phyloP scores from a whole-genome alignment of 1,284 basidiomycete genomes.

The Wallemia hederae region DNA sequence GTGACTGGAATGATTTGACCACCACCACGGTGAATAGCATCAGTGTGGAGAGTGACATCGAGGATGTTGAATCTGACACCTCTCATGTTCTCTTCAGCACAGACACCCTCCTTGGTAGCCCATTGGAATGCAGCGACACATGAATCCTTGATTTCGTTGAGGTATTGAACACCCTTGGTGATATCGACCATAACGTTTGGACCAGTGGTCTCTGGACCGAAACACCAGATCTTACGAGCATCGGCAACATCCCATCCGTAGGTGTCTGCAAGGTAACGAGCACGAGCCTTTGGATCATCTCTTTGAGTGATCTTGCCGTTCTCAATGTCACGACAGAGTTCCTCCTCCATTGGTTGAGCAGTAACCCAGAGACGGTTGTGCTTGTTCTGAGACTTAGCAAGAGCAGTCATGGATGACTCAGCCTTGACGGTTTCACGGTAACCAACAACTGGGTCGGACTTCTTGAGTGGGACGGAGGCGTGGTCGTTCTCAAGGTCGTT shows the following conservation, averaged over 20 bases:
- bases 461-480: slow-evolving; percentile 95
- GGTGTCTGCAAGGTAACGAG: slow-evolving; percentile 84
- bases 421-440: slow-evolving; percentile 95
- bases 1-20: slow-evolving; percentile 90
- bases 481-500: slow-evolving; percentile 99
- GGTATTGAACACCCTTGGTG: slow-evolving; percentile 74
- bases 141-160: slow-evolving; percentile 92
- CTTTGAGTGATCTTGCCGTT: slow-evolving; percentile 55
- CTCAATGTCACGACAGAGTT: slow-evolving; percentile 81
- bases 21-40: slow-evolving; percentile 98
- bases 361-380: slow-evolving; percentile 95
- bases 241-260: slow-evolving; percentile 98
- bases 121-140: slow-evolving; percentile 98
- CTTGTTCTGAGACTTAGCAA: slow-evolving; percentile 99
- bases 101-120: slow-evolving; percentile 95
- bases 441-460: slow-evolving; percentile 91
- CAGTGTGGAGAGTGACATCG: slow-evolving; percentile 88
- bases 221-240: slow-evolving; percentile 98
- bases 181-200: slow-evolving; percentile 92
- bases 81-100: slow-evolving; percentile 94
- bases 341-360: slow-evolving; percentile 77
- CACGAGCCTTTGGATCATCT: slow-evolving; percentile 93
- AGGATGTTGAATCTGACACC: slow-evolving; percentile 86
- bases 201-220: slow-evolving; percentile 93
- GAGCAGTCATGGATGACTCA: slow-evolving; percentile 79